Base-by-base conservation (phyloP, 106 monocot species). In the Dactylorhiza incarnata region DNA sequence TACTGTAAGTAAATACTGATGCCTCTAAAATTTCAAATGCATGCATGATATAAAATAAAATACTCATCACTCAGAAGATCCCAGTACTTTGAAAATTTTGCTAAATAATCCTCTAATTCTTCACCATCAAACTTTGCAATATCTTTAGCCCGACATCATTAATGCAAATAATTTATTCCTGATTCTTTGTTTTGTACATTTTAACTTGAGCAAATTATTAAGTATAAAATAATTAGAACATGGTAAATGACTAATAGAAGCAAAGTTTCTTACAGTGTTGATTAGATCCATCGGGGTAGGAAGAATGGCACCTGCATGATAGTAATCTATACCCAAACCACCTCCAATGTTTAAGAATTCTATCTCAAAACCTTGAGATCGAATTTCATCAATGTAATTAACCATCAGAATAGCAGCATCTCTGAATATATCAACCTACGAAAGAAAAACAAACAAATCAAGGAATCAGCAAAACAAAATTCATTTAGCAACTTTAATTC, bases 281-380 rank as follows among this genome's bases (percentile, higher is more conserved):
- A 97, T 97, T 73, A 97, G 93, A 80, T 97, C 97, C 97, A 91
- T 91, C 5, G 93, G 97, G 47, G 93, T 91, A 24, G 97, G 97
- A 83, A 95, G 88, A 29, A 95, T 77, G 47, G 95, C 86, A 45
- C 86, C 88, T 26, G 85, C 75, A 73, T 95, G 95, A 71, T 95
- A 80, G 47, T 95, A 95, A 85, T 95, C 95, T 79, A 95, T 95
- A 25, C 92, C 95, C 50, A 95, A 76, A 53, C 95, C 95, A 79
- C 95, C 95, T 53, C 95, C 95, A 68, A 95, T 97, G 54, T 97
- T 97, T 71, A 97, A 81, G 50, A 87, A 86, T 26, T 94, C 82
- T 71, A 97, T 55, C 48, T 87, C 83, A 85, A 97, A 97, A 61
- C 93, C 97, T 79, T 97, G 89, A 22, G 75, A 81, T 63, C 87